These are phyloP conservation scores for Tetracentron sinense DNA, from an alignment of 164 flowering plant species.

Conservation along the genomic window DNA sequence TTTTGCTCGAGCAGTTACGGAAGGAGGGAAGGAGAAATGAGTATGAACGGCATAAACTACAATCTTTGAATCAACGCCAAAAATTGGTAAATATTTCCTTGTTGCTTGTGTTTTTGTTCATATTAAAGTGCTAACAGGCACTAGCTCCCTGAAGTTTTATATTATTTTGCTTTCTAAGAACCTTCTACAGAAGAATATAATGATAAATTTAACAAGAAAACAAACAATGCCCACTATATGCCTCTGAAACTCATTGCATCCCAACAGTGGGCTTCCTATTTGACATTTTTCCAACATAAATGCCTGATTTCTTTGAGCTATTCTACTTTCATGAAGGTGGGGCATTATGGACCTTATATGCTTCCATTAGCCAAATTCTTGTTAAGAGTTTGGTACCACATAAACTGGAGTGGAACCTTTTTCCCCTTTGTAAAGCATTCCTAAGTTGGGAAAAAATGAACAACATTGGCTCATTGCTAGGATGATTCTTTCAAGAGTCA, in stretches of 20 bases:
- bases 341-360: not conserved
- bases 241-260: too few relatives aligned
- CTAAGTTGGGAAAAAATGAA: not conserved
- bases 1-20: constrained; percentile 51
- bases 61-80: constrained; percentile 94
- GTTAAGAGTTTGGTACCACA: not conserved
- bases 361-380: not conserved
- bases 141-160: too few relatives aligned
- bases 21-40: constrained; percentile 97
- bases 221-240: too few relatives aligned
- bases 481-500: too few relatives aligned
- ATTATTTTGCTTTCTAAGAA: not conserved
- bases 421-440: not conserved
- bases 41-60: constrained; percentile 93
- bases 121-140: too few relatives aligned
- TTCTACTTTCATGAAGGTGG: not conserved
- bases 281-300: not conserved
- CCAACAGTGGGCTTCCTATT: too few relatives aligned
- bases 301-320: not conserved
- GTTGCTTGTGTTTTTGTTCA: constrained; percentile 6
- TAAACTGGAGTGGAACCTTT: not conserved
- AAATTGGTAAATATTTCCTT: constrained; percentile 61
- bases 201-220: too few relatives aligned
- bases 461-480: too few relatives aligned
- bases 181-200: too few relatives aligned